Base-by-base conservation (phyloP, 2,329 filamentous ascomycete species). In the Xylariales sp. region DNA sequence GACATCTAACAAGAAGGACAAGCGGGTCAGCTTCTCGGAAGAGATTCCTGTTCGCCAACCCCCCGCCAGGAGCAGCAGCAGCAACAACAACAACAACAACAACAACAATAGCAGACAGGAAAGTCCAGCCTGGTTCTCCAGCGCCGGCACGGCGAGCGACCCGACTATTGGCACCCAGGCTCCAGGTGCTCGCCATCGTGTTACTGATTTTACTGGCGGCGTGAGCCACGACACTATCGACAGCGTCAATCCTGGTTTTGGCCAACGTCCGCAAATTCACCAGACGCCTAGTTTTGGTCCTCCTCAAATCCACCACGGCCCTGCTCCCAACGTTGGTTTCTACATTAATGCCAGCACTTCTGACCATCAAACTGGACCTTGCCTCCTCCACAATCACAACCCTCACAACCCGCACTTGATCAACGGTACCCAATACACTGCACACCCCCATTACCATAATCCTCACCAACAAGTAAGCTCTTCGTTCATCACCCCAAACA, bases 261-360 rank as follows among this genome's bases (percentile, higher is more conserved):
- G 39, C 25, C 52, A 47, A 25, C 52, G 50, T 20, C 37, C 44
- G 3, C 47, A 48, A 3, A 16, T 47, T 20, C 44, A 49, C 35
- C 53, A 52, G 12, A 42, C 31, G 21, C 46, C 49, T 15, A 48
- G 48, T 9, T 22, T 38, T 33, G 5, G 15, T 16, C 35, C 16
- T 31, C 44, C 46, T 20, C 45, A 38, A n/a, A 18, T 43, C 20
- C 4, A 9, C 8, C 35, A 38, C 25, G 16, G 3, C 22, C 38
- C 31, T 1, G 44, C 40, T n/a, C 34, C 40, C 39, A 18, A 5
- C 14, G 7, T 18, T 29, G 47, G 45, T 20, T 47, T 44, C 35
- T 12, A 19, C 34, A 42, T 45, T 38, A 21, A 31, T 24, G 16
- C 31, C 5, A 22, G 15, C 4, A 19, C 32, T 6, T n/a, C n/a